Evolutionary conservation across 2,329 filamentous ascomycete species (phyloP), one percentile per base, ranked within the genome.

Genomic region (Penicillium hordei): DNA sequence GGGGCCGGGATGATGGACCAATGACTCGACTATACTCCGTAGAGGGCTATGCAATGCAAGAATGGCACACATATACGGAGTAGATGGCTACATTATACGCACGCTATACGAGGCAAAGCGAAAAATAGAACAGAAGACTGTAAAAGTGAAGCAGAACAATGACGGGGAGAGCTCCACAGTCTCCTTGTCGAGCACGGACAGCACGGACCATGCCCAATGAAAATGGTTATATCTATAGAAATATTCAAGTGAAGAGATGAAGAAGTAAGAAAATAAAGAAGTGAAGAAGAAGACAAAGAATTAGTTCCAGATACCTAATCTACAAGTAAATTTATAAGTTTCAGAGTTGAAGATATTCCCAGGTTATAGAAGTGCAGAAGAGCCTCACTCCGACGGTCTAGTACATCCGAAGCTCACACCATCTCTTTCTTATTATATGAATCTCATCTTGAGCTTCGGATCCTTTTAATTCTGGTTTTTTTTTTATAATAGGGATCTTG

Each of bases 111-210:
- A 34, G 19, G 4, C 19, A 31, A 21, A 6, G 9, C 4, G 1
- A n/a, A 52, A n/a, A 29, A 43, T 33, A 43, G 38, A 52, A 43
- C 36, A 25, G 29, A 25, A 43, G 13, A 29, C 29, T 6, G 19
- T 5, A 4, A 45, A 45, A 21, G 21, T 34, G 19, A 48, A n/a
- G 44, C 19, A 23, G 19, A 52, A 23, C 39, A 34, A 52, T 44
- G 38, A 51, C 17, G 19, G 25, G 21, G 36, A 17, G n/a, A 42
- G 48, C 55, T 62, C 60, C 59, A 61, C 59, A 51, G 49, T 31
- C 46, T 31, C 49, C 48, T 44, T 48, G 42, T 52, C 21, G 34
- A 63, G 62, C 62, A 64, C 62, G 58, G 62, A 64, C 62, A 55
- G 52, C 58, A 64, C 60, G 62, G 60, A 61, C 60, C 62, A 58